Evolutionary conservation across 345 rosid species (phyloP), one percentile per base, ranked within the genome.

Genomic region (Turritis glabra): DNA sequence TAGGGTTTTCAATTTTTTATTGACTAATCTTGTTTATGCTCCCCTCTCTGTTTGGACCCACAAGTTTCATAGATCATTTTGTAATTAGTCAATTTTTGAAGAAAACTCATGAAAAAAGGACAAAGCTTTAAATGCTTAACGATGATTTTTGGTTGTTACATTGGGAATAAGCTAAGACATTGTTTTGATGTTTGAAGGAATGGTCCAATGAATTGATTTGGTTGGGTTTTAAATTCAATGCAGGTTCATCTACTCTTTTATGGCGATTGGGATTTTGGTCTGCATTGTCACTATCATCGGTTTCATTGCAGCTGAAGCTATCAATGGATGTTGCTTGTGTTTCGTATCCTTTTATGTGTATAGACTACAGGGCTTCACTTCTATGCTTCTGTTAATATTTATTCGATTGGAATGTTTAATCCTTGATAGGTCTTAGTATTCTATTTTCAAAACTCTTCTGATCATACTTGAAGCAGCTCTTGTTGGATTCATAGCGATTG

Each of bases 181-280:
- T 63, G 13, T 55, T 56, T 56, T 65, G 5, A 57, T 66, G 47
- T 4, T 65, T 55, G 9, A 61, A 35, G 29, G 38, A 43, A 38
- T 70, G 43, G 33, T 53, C 44, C 27, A 50, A 11, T 74, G 7
- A 37, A 67, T 30, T 35, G 68, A 18, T 14, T 43, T 27, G 32
- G 55, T 32, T n/a, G 15, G 21, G 66, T 58, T 62, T 22, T 15
- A 2, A 26, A 22, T n/a, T 71, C 32, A 30, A 83, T 82, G 78
- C 90, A 95, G 97, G 99, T 95, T 95, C 80, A 95, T 95, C 73
- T 90, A 95, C 82, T 86, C 90, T 23, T 95, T 92, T 70, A 89
- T 95, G 93, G 93, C 90, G 41, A 83, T 92, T 79, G 97, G 97
- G 40, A 72, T 90, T 52, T 86, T 85, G 78, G 68, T 92, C 59